Evolutionary conservation across 371 early-diverging fungal genomes (phyloP).

Genomic region (Syncephalastrum racemosum): DNA sequence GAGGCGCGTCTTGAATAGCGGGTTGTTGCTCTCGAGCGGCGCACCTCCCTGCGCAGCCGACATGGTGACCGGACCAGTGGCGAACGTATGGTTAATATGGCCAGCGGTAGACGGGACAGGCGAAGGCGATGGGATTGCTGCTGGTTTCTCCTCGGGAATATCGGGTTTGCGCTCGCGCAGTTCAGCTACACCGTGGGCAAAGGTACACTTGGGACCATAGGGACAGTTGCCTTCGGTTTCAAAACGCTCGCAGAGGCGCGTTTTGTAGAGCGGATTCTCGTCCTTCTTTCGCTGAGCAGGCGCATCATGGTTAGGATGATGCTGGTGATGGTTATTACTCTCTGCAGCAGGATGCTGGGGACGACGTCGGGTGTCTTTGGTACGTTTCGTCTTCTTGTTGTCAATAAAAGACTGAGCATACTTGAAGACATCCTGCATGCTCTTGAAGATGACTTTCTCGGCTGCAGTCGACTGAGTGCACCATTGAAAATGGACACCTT

Average conservation of each 20-base stretch:
- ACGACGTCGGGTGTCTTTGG: conserved; percentile 24
- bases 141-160: neutral
- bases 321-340: conserved; percentile 21
- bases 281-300: conserved; percentile 12
- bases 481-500: conserved; percentile 78
- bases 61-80: neutral
- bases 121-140: neutral
- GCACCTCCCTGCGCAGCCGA: conserved; percentile 11
- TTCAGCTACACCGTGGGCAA: conserved; percentile 83
- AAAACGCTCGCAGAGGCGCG: conserved; percentile 80
- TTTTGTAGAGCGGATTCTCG: conserved; percentile 75
- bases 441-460: conserved; percentile 72
- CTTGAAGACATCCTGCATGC: conserved; percentile 79
- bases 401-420: conserved; percentile 70
- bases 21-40: conserved; percentile 44
- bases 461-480: conserved; percentile 58
- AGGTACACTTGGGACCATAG: conserved; percentile 78
- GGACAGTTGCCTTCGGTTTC: conserved; percentile 81
- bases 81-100: too few species aligned
- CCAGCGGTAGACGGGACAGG: too few species aligned
- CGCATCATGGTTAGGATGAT: too few species aligned
- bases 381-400: conserved; percentile 34
- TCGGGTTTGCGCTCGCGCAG: conserved; percentile 62
- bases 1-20: conserved; percentile 80
- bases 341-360: conserved; percentile 24